These are phyloP conservation scores for Colletotrichum shisoi DNA, from an alignment of 2,329 filamentous ascomycete genomes.

Conservation along the genomic window DNA sequence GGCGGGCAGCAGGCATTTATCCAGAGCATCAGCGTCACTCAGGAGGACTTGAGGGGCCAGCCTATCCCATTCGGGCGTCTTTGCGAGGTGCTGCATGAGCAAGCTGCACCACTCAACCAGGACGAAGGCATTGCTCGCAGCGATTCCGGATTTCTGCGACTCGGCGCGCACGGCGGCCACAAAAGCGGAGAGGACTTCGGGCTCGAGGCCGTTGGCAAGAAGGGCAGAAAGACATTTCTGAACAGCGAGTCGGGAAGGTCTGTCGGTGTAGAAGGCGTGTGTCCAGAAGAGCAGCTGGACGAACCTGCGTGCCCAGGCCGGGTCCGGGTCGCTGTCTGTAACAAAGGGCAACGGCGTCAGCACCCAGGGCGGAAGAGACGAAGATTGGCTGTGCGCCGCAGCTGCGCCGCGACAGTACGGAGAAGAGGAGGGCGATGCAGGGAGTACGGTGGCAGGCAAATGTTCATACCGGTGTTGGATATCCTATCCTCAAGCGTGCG, in stretches of 20 bases:
- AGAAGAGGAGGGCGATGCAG: not conserved
- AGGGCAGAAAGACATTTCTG: constrained; percentile 79
- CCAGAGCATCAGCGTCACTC: constrained; percentile 75
- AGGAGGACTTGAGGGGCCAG: constrained; percentile 72
- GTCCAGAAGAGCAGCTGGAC: constrained; percentile 83
- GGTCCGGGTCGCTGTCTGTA: constrained; percentile 58
- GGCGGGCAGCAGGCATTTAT: constrained; percentile 75
- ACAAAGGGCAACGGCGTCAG: constrained; percentile 29
- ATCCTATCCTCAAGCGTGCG: constrained; percentile 65
- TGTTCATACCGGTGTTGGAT: constrained; percentile 59
- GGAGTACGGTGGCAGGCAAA: not conserved
- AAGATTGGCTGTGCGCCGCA: not conserved
- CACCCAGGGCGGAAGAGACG: not conserved
- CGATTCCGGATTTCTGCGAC: constrained; percentile 77
- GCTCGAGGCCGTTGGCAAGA: constrained; percentile 64
- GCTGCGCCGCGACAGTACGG: not conserved
- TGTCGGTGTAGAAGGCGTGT: constrained; percentile 86
- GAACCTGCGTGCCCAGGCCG: constrained; percentile 61
- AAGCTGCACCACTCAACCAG: constrained; percentile 89
- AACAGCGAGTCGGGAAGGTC: constrained; percentile 81
- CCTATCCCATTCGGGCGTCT: constrained; percentile 68
- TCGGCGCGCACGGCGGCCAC: constrained; percentile 74
- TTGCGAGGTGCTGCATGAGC: constrained; percentile 74
- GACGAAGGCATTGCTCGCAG: constrained; percentile 82
- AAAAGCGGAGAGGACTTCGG: constrained; percentile 69